Evolutionary conservation across 2,329 filamentous ascomycete species (phyloP), one percentile per base, ranked within the genome.

Genomic region (Aspergillus ibericus): DNA sequence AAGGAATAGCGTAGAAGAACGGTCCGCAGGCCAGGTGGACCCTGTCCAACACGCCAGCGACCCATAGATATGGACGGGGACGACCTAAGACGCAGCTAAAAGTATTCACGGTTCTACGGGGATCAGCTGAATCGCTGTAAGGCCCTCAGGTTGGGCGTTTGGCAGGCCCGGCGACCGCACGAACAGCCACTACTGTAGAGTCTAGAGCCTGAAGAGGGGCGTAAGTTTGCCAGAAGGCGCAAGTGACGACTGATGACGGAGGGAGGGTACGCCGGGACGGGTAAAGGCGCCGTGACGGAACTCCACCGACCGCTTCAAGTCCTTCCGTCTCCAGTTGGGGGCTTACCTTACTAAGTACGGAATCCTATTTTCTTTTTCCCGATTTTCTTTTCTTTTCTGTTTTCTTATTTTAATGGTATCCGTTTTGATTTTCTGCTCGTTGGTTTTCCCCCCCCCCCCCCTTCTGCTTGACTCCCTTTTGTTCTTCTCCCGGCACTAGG

Each of bases 51-150:
- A 55, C 68, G 67, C 68, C 70, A 70, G 63, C 63, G 68, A 72
- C 72, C 72, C 72, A 68, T 73, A 66, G 71, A 70, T 67, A 69
- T 73, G 71, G 72, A 72, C 63, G 68, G 69, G 70, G 71, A 65
- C 62, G 63, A 58, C 62, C 61, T 60, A 63, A 65, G 63, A 66
- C 64, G 64, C 65, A 64, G 61, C 66, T 67, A 66, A 66, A 66
- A 61, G 59, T 53, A 59, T 58, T 59, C 55, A 60, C 65, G 66
- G 65, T 66, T 67, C 66, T 61, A 67, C 63, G 63, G 59, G 56
- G 65, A 70, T 72, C 70, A 73, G 69, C 69, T 73, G 71, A 70
- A 66, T 63, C 63, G 61, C 53, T 25, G 59, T 59, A 62, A 58
- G 59, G 51, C 46, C 59, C 59, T 63, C 60, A 59, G 62, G 62